Percentiles rank a stretch among this genome's conserved stretches.
Evolutionary conservation across 1,284 basidiomycete genomes (phyloP).

Genomic region (Lentinus polychrous): DNA sequence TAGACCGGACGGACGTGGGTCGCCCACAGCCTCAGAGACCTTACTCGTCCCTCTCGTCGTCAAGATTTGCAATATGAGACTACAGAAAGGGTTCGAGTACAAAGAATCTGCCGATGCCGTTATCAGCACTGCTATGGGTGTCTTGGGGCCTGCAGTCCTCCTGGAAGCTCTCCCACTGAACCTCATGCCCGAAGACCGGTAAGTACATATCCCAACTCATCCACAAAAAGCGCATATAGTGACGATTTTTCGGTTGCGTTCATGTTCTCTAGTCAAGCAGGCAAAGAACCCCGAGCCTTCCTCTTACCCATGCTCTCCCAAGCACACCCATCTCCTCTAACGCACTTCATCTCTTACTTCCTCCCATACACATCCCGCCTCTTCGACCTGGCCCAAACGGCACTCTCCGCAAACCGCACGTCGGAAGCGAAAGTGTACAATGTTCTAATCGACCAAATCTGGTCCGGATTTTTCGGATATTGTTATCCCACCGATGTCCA

Average conservation of each 20-base stretch:
- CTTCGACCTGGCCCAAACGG: slow-evolving; percentile 80
- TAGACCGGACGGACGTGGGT: slow-evolving; percentile 28
- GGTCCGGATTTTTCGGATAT: slow-evolving; percentile 87
- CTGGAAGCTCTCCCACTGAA: slow-evolving; percentile 80
- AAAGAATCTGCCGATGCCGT: slow-evolving; percentile 85
- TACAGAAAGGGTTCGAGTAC: slow-evolving; percentile 82
- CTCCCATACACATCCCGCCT: slow-evolving; percentile 91
- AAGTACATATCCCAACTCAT: slow-evolving; percentile 20
- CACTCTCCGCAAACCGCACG: slow-evolving; percentile 61
- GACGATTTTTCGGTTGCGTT: slow-evolving; percentile 8
- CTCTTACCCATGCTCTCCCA: slow-evolving; percentile 87
- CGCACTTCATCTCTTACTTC: slow-evolving; percentile 86
- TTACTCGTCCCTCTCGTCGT: slow-evolving; percentile 72
- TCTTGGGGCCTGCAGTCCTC: slow-evolving; percentile 81
- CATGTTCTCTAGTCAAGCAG: slow-evolving; percentile 41
- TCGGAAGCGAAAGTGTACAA: slow-evolving; percentile 94
- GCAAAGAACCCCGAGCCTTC: slow-evolving; percentile 78
- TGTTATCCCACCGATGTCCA: slow-evolving; percentile 59
- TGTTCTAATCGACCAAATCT: slow-evolving; percentile 88
- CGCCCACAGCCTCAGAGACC: slow-evolving; percentile 60
- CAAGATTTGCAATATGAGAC: slow-evolving; percentile 71
- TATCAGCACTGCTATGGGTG: slow-evolving; percentile 76
- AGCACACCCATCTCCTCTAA: slow-evolving; percentile 73
- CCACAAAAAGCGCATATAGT: background rate
- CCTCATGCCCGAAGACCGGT: slow-evolving; percentile 76